Percentiles rank a stretch among this genome's conserved stretches.
Conservation (phyloP, 495 filamentous ascomycete species). For the Penicillium atrosanguineum region DNA sequence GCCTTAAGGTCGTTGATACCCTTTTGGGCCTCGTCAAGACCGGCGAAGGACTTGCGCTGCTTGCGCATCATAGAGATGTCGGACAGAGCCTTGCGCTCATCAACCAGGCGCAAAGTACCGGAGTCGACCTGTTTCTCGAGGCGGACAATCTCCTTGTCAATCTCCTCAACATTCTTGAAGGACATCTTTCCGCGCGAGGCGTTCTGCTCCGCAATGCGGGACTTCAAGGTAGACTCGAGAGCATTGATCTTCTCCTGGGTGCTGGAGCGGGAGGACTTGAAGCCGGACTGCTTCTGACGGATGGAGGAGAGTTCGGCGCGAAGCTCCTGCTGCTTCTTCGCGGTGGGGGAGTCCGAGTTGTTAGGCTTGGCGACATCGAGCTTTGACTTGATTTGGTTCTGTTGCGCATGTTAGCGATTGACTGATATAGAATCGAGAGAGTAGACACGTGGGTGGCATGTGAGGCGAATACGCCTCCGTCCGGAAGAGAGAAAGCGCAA, state of each 20-base stretch:
- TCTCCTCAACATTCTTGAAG: constrained; percentile 83
- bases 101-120: constrained; percentile 87
- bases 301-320: constrained; percentile 68
- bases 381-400: constrained; percentile 85
- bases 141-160: constrained; percentile 74
- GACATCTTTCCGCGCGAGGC: constrained; percentile 67
- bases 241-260: constrained; percentile 83
- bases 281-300: constrained; percentile 73
- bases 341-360: constrained; percentile 68
- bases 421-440: background rate
- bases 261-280: constrained; percentile 72
- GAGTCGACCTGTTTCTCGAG: constrained; percentile 82
- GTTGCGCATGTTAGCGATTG: constrained; percentile 12
- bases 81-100: constrained; percentile 88
- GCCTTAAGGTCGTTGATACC: constrained; percentile 79
- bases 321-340: constrained; percentile 79
- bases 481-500: background rate
- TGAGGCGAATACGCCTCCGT: background rate
- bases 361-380: constrained; percentile 73
- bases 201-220: constrained; percentile 81
- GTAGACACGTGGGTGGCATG: constrained; percentile 2
- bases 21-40: constrained; percentile 78
- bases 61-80: constrained; percentile 81
- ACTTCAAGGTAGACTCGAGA: constrained; percentile 78
- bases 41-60: constrained; percentile 83